Conservation (phyloP, 495 filamentous ascomycete species). For the Aspergillus ostianus region DNA sequence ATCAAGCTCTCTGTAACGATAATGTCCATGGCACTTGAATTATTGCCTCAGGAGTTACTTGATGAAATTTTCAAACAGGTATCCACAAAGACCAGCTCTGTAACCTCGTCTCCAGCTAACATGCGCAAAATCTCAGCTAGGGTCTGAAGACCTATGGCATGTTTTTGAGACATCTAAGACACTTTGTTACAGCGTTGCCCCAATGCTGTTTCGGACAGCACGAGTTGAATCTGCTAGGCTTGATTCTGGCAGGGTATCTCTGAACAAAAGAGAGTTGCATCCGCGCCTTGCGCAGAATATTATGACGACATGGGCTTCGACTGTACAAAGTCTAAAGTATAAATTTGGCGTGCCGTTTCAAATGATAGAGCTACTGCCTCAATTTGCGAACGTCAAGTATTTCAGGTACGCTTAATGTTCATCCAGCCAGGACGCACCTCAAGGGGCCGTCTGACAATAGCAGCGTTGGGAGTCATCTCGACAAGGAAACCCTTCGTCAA, state of each 20-base stretch:
- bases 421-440: slow-evolving; percentile 1
- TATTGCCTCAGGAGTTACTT: slow-evolving; percentile 7
- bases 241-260: slow-evolving; percentile 3
- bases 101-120: slow-evolving; percentile 6
- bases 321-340: slow-evolving; percentile 1
- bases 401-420: slow-evolving; percentile 3
- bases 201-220: slow-evolving; percentile 3
- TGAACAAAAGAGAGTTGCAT: background rate
- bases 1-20: slow-evolving; percentile 6
- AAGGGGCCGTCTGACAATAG: slow-evolving; percentile 4
- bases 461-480: slow-evolving; percentile 6
- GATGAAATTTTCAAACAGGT: slow-evolving; percentile 7
- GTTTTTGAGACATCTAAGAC: slow-evolving; percentile 4
- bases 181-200: slow-evolving; percentile 1
- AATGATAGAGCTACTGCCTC: slow-evolving; percentile 1
- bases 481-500: slow-evolving; percentile 8
- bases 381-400: slow-evolving; percentile 2
- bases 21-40: slow-evolving; percentile 6
- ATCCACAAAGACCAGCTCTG: slow-evolving; percentile 5
- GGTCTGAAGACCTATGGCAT: slow-evolving; percentile 4
- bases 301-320: slow-evolving; percentile 2
- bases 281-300: slow-evolving; percentile 3
- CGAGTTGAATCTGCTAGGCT: slow-evolving; percentile 1
- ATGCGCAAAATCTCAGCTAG: slow-evolving; percentile 1
- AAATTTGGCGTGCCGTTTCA: slow-evolving; percentile 2